A percentile compares a stretch with the other conserved stretches of the same genome.
phyloP scores from a whole-genome alignment of 2,329 filamentous ascomycete species.

The Pseudogymnoascus sp. region DNA sequence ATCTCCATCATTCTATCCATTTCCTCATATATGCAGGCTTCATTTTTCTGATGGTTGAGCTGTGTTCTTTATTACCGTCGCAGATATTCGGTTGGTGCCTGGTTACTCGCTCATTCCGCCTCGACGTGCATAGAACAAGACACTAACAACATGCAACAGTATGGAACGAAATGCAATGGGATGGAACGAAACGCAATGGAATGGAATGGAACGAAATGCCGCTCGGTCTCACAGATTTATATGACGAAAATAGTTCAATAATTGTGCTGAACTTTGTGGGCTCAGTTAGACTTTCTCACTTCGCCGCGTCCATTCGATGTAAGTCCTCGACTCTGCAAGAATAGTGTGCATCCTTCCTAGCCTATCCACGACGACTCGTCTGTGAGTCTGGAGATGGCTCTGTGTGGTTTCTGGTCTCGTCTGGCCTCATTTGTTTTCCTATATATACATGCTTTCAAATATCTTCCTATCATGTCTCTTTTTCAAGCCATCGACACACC shows the following conservation, averaged over 20 bases:
- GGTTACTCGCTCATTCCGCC: not conserved
- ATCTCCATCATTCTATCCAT: not conserved
- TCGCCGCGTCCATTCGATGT: not conserved
- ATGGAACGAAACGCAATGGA: not conserved
- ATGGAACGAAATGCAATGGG: not conserved
- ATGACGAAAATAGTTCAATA: not conserved
- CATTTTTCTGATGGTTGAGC: not conserved
- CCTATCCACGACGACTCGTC: not conserved
- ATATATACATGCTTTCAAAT: not conserved
- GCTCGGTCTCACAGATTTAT: not conserved
- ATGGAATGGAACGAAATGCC: not conserved
- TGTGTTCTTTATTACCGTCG: not conserved
- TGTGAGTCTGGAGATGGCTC: not conserved
- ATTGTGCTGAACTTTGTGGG: not conserved
- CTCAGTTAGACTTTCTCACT: not conserved
- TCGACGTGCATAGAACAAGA: not conserved
- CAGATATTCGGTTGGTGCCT: not conserved
- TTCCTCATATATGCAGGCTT: no score
- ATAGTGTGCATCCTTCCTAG: not conserved
- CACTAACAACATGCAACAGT: not conserved
- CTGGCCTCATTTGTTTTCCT: not conserved
- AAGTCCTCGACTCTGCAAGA: not conserved
- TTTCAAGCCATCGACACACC: not conserved
- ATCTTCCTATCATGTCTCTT: not conserved
- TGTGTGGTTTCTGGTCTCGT: not conserved